Conservation (phyloP, 176 grass and related monocot species). For the Oryza rufipogon region DNA sequence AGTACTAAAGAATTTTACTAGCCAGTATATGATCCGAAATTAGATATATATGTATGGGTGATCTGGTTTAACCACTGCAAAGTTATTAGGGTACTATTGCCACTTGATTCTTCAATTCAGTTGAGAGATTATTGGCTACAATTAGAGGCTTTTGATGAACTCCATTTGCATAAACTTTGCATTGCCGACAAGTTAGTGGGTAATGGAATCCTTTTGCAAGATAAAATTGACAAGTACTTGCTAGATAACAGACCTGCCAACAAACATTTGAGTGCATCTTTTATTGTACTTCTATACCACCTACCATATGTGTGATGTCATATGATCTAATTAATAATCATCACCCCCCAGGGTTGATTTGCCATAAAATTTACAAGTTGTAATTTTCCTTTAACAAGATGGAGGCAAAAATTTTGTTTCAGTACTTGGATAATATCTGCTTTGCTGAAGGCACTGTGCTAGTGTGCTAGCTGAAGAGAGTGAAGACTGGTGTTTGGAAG, state of each 20-base stretch:
- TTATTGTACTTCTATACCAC: constrained; percentile 42
- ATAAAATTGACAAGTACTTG: constrained; percentile 47
- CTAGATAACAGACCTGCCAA: constrained; percentile 50
- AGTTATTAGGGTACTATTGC: neutral
- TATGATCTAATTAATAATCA: constrained; percentile 42
- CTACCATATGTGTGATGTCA: constrained; percentile 35
- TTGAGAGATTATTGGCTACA: neutral
- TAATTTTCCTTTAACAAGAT: constrained; percentile 12
- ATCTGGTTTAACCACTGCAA: constrained; percentile 3
- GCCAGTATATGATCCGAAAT: neutral
- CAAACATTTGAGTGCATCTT: constrained; percentile 48
- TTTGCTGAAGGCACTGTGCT: neutral
- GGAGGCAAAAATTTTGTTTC: constrained; percentile 26
- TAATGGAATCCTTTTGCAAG: constrained; percentile 39
- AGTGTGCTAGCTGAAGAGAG: neutral
- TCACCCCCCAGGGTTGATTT: neutral
- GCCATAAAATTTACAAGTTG: neutral
- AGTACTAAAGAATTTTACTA: constrained; percentile 2
- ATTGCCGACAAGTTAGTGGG: constrained; percentile 47
- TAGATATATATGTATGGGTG: neutral
- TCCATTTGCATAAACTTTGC: constrained; percentile 16
- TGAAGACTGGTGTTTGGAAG: neutral
- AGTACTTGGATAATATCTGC: constrained; percentile 1
- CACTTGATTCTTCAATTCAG: constrained; percentile 25
- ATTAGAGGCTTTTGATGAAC: constrained; percentile 18